Conservation (phyloP, 768 basidiomycete species). For the Boletus subparvulus region DNA sequence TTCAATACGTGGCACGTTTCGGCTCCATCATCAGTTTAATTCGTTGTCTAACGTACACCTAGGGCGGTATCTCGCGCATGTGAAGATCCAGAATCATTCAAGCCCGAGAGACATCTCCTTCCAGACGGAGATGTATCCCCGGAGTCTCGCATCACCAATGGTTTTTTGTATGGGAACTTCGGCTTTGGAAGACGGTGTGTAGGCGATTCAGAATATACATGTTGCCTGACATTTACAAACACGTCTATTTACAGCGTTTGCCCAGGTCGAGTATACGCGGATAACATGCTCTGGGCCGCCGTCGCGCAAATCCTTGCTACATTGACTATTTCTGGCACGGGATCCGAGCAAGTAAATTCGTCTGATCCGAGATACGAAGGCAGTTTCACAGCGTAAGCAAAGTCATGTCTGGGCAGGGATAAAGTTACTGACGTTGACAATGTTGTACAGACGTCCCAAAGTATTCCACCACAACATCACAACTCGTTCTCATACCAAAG, state of each 20-base stretch:
- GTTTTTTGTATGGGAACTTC: slow-evolving; percentile 1
- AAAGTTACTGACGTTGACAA: background rate
- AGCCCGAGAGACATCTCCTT: background rate
- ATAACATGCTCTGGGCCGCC: background rate
- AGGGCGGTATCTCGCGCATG: background rate
- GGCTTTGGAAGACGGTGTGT: slow-evolving; percentile 1
- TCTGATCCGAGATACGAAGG: background rate
- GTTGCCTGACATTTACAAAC: background rate
- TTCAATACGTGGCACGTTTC: slow-evolving; percentile 1
- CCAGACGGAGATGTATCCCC: background rate
- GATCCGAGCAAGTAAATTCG: background rate
- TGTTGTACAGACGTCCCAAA: background rate
- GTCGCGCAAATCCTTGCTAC: background rate
- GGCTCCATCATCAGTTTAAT: background rate
- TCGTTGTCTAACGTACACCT: background rate
- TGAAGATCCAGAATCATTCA: background rate
- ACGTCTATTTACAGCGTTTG: background rate
- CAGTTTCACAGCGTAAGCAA: slow-evolving; percentile 1
- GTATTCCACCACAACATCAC: background rate
- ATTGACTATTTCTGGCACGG: background rate
- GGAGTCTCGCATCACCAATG: background rate
- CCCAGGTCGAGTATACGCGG: slow-evolving; percentile 1
- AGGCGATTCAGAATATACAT: background rate
- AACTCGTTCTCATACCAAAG: background rate
- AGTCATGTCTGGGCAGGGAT: background rate